Conservation (phyloP, 2,329 filamentous ascomycete genomes). For the Aspergillus unguis region DNA sequence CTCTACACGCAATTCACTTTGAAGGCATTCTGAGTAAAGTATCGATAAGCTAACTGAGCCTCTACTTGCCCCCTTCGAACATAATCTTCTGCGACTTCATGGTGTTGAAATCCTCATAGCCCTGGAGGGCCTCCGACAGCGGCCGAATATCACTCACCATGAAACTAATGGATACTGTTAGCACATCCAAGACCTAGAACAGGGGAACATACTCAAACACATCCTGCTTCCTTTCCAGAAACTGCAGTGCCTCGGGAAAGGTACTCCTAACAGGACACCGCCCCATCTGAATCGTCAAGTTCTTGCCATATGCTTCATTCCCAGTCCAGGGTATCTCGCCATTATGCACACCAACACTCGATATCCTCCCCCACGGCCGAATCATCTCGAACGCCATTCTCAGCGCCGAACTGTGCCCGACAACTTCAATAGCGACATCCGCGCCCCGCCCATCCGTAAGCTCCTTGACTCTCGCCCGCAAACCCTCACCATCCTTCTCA, state of each 20-base stretch:
- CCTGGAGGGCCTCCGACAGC: conserved; percentile 60
- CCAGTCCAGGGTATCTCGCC: conserved; percentile 65
- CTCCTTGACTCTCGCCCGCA: conserved; percentile 59
- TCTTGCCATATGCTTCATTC: conserved; percentile 63
- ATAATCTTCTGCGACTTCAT: conserved; percentile 70
- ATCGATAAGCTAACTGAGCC: too few species aligned
- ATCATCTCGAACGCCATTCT: conserved; percentile 68
- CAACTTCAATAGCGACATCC: conserved; percentile 76
- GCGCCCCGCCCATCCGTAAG: conserved; percentile 75
- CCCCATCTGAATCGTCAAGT: conserved; percentile 69
- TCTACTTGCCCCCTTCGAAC: conserved; percentile 47
- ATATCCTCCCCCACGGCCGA: conserved; percentile 67
- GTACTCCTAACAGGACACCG: conserved; percentile 64
- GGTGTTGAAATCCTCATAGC: conserved; percentile 63
- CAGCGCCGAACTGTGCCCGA: conserved; percentile 65
- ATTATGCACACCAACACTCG: conserved; percentile 72
- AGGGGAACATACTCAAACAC: conserved; percentile 56
- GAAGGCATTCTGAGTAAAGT: too few species aligned
- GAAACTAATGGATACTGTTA: conserved; percentile 51
- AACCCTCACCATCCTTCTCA: conserved; percentile 58
- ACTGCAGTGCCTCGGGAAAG: conserved; percentile 60
- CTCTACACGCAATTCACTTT: too few species aligned
- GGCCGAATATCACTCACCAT: conserved; percentile 73
- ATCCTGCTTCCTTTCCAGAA: conserved; percentile 63
- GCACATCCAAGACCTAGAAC: conserved; percentile 1